These are phyloP conservation scores for Malania oleifera DNA, from an alignment of 164 flowering plant genomes.

Conservation along the genomic window DNA sequence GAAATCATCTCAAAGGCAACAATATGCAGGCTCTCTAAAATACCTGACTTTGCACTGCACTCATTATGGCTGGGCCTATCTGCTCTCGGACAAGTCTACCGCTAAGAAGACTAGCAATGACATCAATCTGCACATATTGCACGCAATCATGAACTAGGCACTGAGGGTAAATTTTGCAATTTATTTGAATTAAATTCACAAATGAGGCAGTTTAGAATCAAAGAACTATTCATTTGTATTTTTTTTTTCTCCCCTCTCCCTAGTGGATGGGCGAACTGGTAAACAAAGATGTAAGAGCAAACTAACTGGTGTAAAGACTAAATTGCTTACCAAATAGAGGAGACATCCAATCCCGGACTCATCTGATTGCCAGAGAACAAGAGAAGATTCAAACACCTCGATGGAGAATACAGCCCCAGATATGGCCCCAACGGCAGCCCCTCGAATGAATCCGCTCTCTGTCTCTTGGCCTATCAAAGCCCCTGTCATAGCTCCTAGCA, in stretches of 20 bases:
- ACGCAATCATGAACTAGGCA: too few species aligned
- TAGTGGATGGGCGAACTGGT: neutral
- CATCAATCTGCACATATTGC: conserved; percentile 51
- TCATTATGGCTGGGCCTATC: conserved; percentile 91
- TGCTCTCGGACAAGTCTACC: conserved; percentile 89
- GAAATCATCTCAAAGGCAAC: neutral
- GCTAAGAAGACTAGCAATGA: conserved; percentile 78
- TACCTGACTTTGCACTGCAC: conserved; percentile 96
- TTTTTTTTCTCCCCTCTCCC: neutral
- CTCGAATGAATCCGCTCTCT: conserved; percentile 81
- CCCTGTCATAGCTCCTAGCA: conserved; percentile 83
- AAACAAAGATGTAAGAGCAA: neutral
- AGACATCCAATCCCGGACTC: conserved; percentile 70
- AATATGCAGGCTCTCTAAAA: neutral
- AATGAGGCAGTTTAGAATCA: neutral
- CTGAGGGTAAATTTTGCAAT: too few species aligned
- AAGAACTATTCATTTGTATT: too few species aligned
- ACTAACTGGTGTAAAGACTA: neutral
- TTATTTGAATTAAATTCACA: too few species aligned
- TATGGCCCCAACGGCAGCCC: conserved; percentile 89
- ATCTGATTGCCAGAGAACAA: conserved; percentile 70
- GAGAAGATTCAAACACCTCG: conserved; percentile 81
- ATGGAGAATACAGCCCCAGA: conserved; percentile 95
- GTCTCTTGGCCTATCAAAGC: conserved; percentile 89
- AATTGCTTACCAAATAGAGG: conserved; percentile 57